Evolutionary conservation across 768 basidiomycete genomes (phyloP), one percentile per base, ranked within the genome.

Genomic region (Tricholomella constricta): DNA sequence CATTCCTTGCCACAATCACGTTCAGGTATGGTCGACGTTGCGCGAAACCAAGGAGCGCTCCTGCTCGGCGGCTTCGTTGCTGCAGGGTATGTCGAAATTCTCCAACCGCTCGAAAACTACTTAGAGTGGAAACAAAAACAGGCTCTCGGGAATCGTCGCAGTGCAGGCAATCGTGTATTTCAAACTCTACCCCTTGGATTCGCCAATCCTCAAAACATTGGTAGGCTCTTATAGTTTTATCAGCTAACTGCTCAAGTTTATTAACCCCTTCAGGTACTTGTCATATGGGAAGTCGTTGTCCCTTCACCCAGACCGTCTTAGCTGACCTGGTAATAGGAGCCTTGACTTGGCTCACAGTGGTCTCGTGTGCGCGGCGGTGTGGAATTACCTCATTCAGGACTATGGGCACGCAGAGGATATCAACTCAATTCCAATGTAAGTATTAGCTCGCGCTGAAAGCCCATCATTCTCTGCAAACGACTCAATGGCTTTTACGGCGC

Each of bases 41-140:
- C 70, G 20, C 63, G 51, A 41, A 71, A 72, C 12, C 73, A 68
- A 49, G 76, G 76, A 23, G 71, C 76, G 3, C 59, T 77, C 1
- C 59, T 77, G 19, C 22, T 76, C 15, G 76, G 76, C 2, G 73
- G 70, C 1, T 60, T 76, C 9, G 61, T 70, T 34, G 71, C 73
- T 4, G 66, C 72, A 14, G 36, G 71, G 76, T 75, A 46, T 15
- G 72, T 38, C 9, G 14, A 6, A 19, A 14, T 9, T 34, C 15
- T 25, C 25, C 19, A 7, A 26, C 11, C 7, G 1, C 9, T 26
- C 6, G 4, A 29, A n/a, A n/a, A n/a, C n/a, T n/a, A 11, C 15
- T 15, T n/a, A 52, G 8, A 54, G 22, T 1, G 8, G 19, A 7
- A 25, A n/a, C n/a, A 26, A 3, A 1, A 2, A 45, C 11, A 68